phyloP scores from a whole-genome alignment of 352 stramenopile species.

The Phytophthora ramorum region DNA sequence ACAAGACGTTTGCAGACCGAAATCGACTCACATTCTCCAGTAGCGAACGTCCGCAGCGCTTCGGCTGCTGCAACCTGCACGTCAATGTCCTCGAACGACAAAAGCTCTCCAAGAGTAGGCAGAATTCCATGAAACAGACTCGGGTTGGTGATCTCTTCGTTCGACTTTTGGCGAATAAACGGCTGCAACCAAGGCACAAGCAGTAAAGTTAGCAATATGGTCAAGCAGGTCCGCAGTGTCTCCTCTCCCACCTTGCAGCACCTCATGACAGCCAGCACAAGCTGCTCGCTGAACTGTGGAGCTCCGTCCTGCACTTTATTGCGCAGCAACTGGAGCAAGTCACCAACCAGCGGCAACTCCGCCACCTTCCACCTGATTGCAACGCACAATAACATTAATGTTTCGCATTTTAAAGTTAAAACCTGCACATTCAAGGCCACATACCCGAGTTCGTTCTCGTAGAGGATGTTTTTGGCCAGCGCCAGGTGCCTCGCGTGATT shows the following conservation, averaged over 20 bases:
- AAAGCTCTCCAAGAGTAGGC: conserved; percentile 59
- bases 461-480: conserved; percentile 80
- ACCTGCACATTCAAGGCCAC: not conserved
- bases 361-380: conserved; percentile 68
- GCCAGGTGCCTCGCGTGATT: conserved; percentile 76
- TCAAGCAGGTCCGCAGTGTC: not conserved
- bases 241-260: conserved; percentile 48
- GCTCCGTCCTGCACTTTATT: conserved; percentile 62
- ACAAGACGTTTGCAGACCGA: too few relatives aligned
- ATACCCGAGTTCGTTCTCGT: conserved; percentile 74
- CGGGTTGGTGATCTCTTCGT: conserved; percentile 80
- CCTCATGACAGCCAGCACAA: conserved; percentile 49
- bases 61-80: conserved; percentile 72
- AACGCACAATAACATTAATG: not conserved
- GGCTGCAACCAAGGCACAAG: conserved; percentile 45
- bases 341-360: conserved; percentile 66
- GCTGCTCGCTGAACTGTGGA: conserved; percentile 45
- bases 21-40: conserved; percentile 56
- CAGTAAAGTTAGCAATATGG: not conserved
- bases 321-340: conserved; percentile 61
- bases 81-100: conserved; percentile 62
- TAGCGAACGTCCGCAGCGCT: conserved; percentile 64
- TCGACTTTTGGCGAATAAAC: conserved; percentile 75
- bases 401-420: not conserved
- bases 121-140: conserved; percentile 56